Base-by-base conservation (phyloP, 2,329 filamentous ascomycete genomes). In the Phaeosphaeriaceae sp. region DNA sequence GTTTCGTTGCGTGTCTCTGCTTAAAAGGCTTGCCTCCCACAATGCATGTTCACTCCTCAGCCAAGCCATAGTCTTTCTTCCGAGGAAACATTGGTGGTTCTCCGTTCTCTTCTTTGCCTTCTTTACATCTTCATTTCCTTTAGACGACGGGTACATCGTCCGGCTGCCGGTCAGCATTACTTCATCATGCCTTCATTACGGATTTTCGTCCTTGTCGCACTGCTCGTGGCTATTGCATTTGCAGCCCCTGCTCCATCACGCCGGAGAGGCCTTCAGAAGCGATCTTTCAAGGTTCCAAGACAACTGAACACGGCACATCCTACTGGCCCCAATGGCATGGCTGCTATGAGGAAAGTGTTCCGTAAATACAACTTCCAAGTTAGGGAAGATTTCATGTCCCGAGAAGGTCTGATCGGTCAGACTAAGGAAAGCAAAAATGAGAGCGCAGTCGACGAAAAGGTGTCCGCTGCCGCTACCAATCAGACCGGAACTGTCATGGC, bases 291-390 rank as follows among this genome's bases (percentile, higher is more conserved):
- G 72, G 83, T 91, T 33, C 82, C 86, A 51, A 82, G 88, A 36
- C 78, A 85, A 48, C 76, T 80, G 51, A 88, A 87, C 66, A 78
- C 78, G n/a, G 80, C 80, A 55, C 87, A 87, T 71, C 79, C 81
- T 21, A 72, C 71, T 51, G 72, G 72, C 24, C 72, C 71, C 48
- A 83, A 89, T 78, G 88, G 89, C n/a, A 80, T 83, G 7, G 73
- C 79, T 56, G 88, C 89, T 51, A 81, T 93, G 65, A 77, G 84
- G 51, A 90, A 86, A 77, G 86, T 89, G 17, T 89, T 90, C 74
- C 78, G 82, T 67, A 93, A 93, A 75, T 92, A 85, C 75, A 84
- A 85, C 61, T 84, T 73, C 54, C 56, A 67, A 42, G 65, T 54
- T 40, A 62, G 58, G 53, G 65, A 70, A 25, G 73, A 70, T 9